phyloP scores from a whole-genome alignment of 2,329 filamentous ascomycete genomes.

The Eutypella sp. region DNA sequence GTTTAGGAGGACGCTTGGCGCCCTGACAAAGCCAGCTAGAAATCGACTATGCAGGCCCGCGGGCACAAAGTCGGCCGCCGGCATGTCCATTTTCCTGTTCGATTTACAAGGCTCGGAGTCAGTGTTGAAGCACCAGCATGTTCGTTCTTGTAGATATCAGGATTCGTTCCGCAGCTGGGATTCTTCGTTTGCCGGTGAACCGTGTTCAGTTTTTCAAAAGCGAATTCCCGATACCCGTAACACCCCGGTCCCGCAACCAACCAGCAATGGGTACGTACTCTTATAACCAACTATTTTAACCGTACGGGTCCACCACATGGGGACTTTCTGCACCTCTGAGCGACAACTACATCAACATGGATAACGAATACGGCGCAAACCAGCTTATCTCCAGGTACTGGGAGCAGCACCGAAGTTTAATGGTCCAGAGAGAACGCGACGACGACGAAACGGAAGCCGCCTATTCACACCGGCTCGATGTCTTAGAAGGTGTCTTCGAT shows the following conservation, averaged over 20 bases:
- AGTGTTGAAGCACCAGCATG: no score
- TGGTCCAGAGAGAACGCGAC: neutral
- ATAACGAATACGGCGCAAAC: no score
- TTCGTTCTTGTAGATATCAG: no score
- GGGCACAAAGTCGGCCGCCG: no score
- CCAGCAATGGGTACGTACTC: neutral
- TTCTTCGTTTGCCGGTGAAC: no score
- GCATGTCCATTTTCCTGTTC: no score
- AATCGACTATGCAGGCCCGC: neutral
- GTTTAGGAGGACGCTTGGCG: neutral
- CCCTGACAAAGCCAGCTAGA: neutral
- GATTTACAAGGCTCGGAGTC: no score
- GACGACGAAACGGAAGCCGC: neutral
- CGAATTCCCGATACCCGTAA: neutral
- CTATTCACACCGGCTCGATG: neutral
- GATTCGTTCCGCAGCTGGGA: no score
- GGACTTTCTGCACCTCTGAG: neutral
- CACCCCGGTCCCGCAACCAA: no score
- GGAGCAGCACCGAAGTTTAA: neutral
- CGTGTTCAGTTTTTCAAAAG: no score
- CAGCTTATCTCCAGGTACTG: neutral
- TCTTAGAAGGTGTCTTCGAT: neutral
- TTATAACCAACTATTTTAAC: neutral
- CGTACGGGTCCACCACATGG: neutral
- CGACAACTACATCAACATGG: neutral